These are phyloP conservation scores for Venturiaceae sp. DNA, from an alignment of 2,329 filamentous ascomycete species.

Conservation along the genomic window DNA sequence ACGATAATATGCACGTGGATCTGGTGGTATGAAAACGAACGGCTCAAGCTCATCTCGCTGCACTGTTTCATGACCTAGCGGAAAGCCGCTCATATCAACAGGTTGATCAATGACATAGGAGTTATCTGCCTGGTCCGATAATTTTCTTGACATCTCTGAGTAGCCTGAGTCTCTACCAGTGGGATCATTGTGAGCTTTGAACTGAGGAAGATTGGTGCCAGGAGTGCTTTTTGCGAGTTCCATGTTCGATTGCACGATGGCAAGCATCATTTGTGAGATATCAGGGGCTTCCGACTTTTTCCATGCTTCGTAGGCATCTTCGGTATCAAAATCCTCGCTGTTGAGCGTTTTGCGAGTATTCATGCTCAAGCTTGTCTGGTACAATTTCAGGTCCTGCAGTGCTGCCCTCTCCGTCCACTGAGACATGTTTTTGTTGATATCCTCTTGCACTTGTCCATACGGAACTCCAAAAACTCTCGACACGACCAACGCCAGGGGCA, in stretches of 20 bases:
- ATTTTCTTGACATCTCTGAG: conserved; percentile 34
- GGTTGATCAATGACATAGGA: conserved; percentile 52
- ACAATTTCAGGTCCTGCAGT: conserved; percentile 82
- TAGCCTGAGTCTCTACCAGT: conserved; percentile 32
- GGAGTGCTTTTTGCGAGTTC: conserved; percentile 72
- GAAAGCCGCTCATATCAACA: conserved; percentile 57
- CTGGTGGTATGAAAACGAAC: conserved; percentile 84
- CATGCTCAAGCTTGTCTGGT: conserved; percentile 79
- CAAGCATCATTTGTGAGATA: conserved; percentile 86
- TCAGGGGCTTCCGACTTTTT: conserved; percentile 82
- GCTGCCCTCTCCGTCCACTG: conserved; percentile 89
- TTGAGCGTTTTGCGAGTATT: conserved; percentile 68
- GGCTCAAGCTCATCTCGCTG: conserved; percentile 36
- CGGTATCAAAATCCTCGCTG: conserved; percentile 78
- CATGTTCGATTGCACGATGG: conserved; percentile 77
- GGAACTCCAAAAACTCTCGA: conserved; percentile 76
- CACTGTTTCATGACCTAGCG: conserved; percentile 28
- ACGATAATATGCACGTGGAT: conserved; percentile 75
- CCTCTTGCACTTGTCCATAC: conserved; percentile 70
- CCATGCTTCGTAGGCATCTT: conserved; percentile 84
- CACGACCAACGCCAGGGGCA: conserved; percentile 85
- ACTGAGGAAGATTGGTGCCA: conserved; percentile 46
- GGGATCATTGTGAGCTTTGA: conserved; percentile 32
- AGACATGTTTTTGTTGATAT: conserved; percentile 72
- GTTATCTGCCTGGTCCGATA: conserved; percentile 32